Evolutionary conservation across 164 flowering plant species (phyloP).

Genomic region (Vitis riparia): DNA sequence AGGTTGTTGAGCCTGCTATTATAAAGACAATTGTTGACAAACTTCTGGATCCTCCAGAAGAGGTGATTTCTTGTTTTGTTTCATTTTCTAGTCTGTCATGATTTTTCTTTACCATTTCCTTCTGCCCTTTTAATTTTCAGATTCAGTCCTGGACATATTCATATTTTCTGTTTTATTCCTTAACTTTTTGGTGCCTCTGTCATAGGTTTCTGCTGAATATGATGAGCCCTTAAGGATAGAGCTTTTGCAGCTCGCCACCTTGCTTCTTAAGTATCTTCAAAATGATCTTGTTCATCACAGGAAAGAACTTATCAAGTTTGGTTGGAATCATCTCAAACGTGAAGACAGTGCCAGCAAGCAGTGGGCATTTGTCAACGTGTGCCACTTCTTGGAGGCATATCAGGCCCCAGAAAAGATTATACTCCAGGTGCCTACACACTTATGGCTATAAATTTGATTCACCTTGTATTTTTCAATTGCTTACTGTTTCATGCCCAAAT

Average conservation of each 20-base stretch:
- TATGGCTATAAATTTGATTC: background rate
- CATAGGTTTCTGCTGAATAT: constrained; percentile 92
- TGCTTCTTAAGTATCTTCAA: constrained; percentile 95
- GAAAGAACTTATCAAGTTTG: constrained; percentile 97
- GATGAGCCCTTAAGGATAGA: constrained; percentile 98
- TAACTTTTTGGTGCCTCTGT: background rate
- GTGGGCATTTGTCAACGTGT: constrained; percentile 99
- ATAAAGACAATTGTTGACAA: constrained; percentile 93
- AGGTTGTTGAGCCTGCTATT: constrained; percentile 81
- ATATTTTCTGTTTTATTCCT: background rate
- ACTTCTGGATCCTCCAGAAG: constrained; percentile 99
- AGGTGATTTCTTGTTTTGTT: constrained; percentile 44
- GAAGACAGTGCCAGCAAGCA: constrained; percentile 99
- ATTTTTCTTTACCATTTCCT: background rate
- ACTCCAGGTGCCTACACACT: constrained; percentile 66
- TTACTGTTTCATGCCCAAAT: too few relatives aligned
- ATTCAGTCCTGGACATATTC: background rate
- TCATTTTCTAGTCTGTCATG: background rate
- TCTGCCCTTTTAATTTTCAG: background rate
- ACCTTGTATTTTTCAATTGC: too few relatives aligned
- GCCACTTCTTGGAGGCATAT: constrained; percentile 98
- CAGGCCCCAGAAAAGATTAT: constrained; percentile 99
- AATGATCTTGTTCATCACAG: constrained; percentile 95
- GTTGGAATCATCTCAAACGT: constrained; percentile 99
- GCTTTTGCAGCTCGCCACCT: constrained; percentile 94